phyloP scores from a whole-genome alignment of 305 asterid species.

The Fraxinus albicans region DNA sequence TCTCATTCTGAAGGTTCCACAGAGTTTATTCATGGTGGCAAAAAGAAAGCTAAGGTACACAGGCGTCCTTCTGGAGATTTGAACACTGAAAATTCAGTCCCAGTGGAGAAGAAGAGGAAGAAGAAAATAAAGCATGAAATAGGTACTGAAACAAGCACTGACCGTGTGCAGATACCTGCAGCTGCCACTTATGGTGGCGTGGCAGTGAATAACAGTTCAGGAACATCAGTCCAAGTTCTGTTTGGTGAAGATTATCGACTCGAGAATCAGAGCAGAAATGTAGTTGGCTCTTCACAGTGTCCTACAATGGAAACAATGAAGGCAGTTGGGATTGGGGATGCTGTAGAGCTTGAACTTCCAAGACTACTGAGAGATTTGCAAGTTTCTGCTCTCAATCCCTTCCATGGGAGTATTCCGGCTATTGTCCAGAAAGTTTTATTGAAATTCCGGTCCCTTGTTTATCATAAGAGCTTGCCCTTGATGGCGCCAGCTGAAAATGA shows the following conservation, averaged over 20 bases:
- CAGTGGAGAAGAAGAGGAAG: constrained; percentile 48
- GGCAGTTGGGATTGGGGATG: constrained; percentile 23
- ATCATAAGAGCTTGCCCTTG: constrained; percentile 66
- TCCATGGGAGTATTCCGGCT: constrained; percentile 45
- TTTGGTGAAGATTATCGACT: constrained; percentile 29
- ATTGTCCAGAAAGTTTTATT: constrained; percentile 40
- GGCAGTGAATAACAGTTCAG: constrained; percentile 28
- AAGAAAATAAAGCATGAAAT: constrained; percentile 48
- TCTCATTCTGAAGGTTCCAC: constrained; percentile 35
- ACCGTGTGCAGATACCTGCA: constrained; percentile 26
- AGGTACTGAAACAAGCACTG: constrained; percentile 25
- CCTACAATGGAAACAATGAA: constrained; percentile 28
- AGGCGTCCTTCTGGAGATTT: constrained; percentile 52
- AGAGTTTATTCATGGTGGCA: constrained; percentile 36
- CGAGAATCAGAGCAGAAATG: constrained; percentile 37
- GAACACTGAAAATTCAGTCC: constrained; percentile 36
- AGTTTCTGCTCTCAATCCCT: constrained; percentile 74
- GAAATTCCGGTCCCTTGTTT: constrained; percentile 79
- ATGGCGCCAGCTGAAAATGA: constrained; percentile 2
- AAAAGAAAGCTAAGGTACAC: constrained; percentile 50
- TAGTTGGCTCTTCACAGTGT: constrained; percentile 20
- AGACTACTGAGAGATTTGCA: constrained; percentile 54
- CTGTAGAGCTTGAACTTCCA: constrained; percentile 34
- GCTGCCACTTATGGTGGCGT: constrained; percentile 28
- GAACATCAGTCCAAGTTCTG: constrained; percentile 28